Percentiles rank a stretch among this genome's conserved stretches.
Conservation (phyloP, 768 basidiomycete species). For the Chiua virens region DNA sequence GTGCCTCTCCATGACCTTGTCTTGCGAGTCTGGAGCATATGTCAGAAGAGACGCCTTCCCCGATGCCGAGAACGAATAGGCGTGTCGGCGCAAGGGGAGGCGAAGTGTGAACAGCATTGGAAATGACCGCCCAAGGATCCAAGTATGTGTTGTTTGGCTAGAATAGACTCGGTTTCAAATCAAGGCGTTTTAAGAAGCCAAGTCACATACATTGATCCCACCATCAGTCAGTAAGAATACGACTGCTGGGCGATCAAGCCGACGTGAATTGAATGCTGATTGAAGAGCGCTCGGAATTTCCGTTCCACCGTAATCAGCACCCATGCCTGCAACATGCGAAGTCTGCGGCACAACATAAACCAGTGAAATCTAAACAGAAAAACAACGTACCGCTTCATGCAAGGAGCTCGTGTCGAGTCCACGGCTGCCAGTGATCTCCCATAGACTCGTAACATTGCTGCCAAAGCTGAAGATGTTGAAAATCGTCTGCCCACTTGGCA, state of each 20-base stretch:
- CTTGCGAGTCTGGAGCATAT: constrained; percentile 55
- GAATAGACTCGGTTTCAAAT: background rate
- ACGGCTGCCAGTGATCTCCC: constrained; percentile 32
- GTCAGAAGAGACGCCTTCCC: constrained; percentile 46
- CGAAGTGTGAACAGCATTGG: constrained; percentile 35
- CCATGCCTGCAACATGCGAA: constrained; percentile 39
- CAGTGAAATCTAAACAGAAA: background rate
- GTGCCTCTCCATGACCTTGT: constrained; percentile 49
- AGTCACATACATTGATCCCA: constrained; percentile 31
- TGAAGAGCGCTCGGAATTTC: constrained; percentile 45
- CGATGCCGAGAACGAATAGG: constrained; percentile 61
- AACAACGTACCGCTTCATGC: constrained; percentile 34
- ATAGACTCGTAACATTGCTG: constrained; percentile 26
- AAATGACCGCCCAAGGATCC: constrained; percentile 16
- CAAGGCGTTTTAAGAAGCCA: background rate
- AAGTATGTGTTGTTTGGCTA: constrained; percentile 16
- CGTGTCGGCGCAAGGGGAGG: constrained; percentile 37
- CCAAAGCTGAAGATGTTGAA: constrained; percentile 68
- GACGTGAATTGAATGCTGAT: constrained; percentile 37
- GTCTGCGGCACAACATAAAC: constrained; percentile 33
- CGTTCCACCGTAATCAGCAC: constrained; percentile 50
- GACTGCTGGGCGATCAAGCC: constrained; percentile 39
- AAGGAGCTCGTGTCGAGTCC: constrained; percentile 33
- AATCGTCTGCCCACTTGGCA: constrained; percentile 40
- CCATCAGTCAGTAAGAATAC: constrained; percentile 65